These are phyloP conservation scores for Tolypocladium sp. DNA, from an alignment of 2,329 filamentous ascomycete species.

Conservation along the genomic window DNA sequence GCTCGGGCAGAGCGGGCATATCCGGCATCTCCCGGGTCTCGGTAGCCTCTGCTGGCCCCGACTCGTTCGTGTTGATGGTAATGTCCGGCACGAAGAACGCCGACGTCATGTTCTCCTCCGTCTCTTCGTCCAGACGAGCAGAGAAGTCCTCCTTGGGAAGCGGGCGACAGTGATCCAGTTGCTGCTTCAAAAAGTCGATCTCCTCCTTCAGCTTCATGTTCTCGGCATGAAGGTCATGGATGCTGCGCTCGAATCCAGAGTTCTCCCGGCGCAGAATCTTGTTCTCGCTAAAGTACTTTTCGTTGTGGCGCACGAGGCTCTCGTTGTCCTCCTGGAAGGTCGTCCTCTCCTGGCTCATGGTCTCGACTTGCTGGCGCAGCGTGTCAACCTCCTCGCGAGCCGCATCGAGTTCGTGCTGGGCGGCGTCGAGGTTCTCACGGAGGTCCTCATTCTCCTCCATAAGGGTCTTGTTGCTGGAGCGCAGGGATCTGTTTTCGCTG, in stretches of 20 bases:
- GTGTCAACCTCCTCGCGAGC: constrained; percentile 30
- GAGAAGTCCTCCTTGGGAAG: constrained; percentile 26
- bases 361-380: constrained; percentile 26
- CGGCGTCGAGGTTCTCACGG: constrained; percentile 28
- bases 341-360: constrained; percentile 32
- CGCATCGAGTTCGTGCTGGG: constrained; percentile 31
- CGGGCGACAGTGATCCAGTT: constrained; percentile 32
- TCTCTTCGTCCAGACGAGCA: constrained; percentile 23
- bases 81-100: constrained; percentile 51
- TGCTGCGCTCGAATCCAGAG: constrained; percentile 34
- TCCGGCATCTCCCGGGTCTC: constrained; percentile 21
- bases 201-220: constrained; percentile 38
- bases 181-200: constrained; percentile 33
- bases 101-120: constrained; percentile 48
- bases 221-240: constrained; percentile 35
- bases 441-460: constrained; percentile 35
- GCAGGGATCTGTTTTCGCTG: constrained; percentile 35
- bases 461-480: constrained; percentile 28
- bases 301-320: constrained; percentile 44
- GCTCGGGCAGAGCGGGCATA: constrained; percentile 16
- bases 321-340: constrained; percentile 40
- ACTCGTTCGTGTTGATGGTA: constrained; percentile 36
- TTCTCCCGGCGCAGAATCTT: constrained; percentile 39
- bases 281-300: constrained; percentile 45
- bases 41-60: constrained; percentile 19